Percentiles rank a stretch among this genome's conserved stretches.
These are phyloP conservation scores for Cymodocea nodosa DNA, from an alignment of 116 monocot genomes.

Conservation along the genomic window DNA sequence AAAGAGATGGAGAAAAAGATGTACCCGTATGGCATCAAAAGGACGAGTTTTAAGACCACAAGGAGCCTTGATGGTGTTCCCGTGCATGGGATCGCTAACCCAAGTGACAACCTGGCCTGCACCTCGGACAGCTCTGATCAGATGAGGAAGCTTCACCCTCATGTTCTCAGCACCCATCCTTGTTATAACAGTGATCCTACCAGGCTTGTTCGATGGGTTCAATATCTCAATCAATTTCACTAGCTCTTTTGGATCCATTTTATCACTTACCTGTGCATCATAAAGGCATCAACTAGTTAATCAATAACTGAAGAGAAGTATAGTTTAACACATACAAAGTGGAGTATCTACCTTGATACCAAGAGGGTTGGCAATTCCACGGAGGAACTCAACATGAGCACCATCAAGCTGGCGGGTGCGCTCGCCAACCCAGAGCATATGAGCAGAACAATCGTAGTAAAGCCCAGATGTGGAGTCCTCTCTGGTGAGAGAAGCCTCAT, in stretches of 20 bases:
- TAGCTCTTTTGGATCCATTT: slow-evolving; percentile 75
- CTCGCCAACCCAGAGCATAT: slow-evolving; percentile 84
- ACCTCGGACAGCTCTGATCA: slow-evolving; percentile 67
- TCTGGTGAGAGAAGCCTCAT: slow-evolving; percentile 76
- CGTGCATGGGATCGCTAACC: slow-evolving; percentile 96
- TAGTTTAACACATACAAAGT: not conserved
- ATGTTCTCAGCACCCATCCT: slow-evolving; percentile 92
- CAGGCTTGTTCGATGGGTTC: slow-evolving; percentile 70
- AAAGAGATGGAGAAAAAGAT: not conserved
- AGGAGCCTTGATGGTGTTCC: slow-evolving; percentile 91
- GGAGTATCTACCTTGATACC: slow-evolving; percentile 56
- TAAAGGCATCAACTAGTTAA: not conserved
- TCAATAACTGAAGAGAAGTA: not conserved
- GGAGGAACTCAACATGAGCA: slow-evolving; percentile 83
- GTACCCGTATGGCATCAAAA: slow-evolving; percentile 81
- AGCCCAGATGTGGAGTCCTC: slow-evolving; percentile 68
- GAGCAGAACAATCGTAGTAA: slow-evolving; percentile 81
- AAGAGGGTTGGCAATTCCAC: slow-evolving; percentile 77
- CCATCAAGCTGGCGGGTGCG: slow-evolving; percentile 83
- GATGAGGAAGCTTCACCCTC: slow-evolving; percentile 82
- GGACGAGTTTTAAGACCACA: slow-evolving; percentile 94
- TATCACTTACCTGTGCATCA: slow-evolving; percentile 59
- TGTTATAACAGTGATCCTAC: slow-evolving; percentile 67
- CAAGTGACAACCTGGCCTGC: slow-evolving; percentile 86
- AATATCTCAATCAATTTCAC: slow-evolving; percentile 79